Conservation (phyloP, 169 alveolate genomes). For the Eimeria necatrix region DNA sequence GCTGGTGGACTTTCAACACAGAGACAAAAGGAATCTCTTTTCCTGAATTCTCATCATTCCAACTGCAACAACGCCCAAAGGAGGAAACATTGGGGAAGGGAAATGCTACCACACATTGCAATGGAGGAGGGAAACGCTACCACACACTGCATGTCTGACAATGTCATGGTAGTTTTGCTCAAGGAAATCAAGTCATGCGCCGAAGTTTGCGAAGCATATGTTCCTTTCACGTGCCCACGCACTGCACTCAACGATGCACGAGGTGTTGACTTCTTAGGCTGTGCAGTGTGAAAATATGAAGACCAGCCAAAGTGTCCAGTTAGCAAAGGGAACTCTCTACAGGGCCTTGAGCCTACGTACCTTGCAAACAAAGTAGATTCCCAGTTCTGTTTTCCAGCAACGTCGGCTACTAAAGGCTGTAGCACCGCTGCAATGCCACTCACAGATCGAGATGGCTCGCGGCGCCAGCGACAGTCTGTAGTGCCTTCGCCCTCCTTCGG, state of each 20-base stretch:
- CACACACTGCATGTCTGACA: no score
- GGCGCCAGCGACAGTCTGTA: constrained; percentile 79
- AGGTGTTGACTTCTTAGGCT: no score
- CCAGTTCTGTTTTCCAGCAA: constrained; percentile 81
- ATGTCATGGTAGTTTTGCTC: no score
- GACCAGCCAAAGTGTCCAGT: no score
- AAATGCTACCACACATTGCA: no score
- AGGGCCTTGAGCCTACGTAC: neutral
- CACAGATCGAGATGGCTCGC: constrained; percentile 83
- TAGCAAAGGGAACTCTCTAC: no score
- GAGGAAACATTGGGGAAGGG: neutral
- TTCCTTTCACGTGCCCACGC: no score
- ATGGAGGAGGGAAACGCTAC: no score
- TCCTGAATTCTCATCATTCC: constrained; percentile 78
- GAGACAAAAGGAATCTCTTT: constrained; percentile 64
- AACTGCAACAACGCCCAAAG: constrained; percentile 50
- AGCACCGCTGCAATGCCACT: constrained; percentile 81
- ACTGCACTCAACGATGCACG: no score
- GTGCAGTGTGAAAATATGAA: no score
- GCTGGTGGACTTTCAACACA: constrained; percentile 72
- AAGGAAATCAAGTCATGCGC: no score
- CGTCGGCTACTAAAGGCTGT: constrained; percentile 81
- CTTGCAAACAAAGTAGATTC: constrained; percentile 80
- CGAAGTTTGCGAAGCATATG: no score
- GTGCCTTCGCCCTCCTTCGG: constrained; percentile 48